Percentiles rank a stretch among this genome's conserved stretches.
phyloP scores from a whole-genome alignment of 2,329 filamentous ascomycete genomes.

The Cordyceps tenuipes region DNA sequence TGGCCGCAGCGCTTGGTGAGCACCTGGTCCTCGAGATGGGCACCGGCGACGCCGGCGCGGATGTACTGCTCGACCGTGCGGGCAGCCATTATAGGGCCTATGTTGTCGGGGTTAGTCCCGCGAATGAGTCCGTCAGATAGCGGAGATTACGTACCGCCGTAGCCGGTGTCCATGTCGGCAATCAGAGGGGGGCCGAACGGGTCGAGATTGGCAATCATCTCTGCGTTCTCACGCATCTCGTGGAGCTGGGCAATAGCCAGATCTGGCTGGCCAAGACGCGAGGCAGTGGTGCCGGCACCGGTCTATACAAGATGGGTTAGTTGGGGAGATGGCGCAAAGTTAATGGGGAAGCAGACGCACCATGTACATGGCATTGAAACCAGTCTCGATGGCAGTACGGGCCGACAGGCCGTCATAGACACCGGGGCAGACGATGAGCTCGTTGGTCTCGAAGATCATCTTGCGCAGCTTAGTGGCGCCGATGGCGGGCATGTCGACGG shows the following conservation, averaged over 20 bases:
- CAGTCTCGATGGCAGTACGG: conserved; percentile 50
- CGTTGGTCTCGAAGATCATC: conserved; percentile 30
- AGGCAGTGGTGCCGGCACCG: conserved; percentile 54
- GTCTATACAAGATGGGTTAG: conserved; percentile 32
- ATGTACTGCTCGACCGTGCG: conserved; percentile 45
- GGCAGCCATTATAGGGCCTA: conserved; percentile 41
- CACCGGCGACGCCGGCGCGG: conserved; percentile 46
- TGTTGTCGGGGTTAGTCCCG: neutral
- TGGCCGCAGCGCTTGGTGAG: conserved; percentile 58
- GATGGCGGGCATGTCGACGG: conserved; percentile 14
- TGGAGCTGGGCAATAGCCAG: conserved; percentile 53
- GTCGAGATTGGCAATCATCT: conserved; percentile 55
- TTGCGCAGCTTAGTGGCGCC: conserved; percentile 30
- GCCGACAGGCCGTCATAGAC: conserved; percentile 63
- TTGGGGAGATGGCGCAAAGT: neutral
- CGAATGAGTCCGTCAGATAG: neutral
- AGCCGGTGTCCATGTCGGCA: conserved; percentile 52
- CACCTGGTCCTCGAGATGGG: conserved; percentile 59
- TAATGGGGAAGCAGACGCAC: conserved; percentile 27
- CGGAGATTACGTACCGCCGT: conserved; percentile 33
- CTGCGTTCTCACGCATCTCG: conserved; percentile 55
- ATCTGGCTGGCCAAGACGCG: conserved; percentile 54
- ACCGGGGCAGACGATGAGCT: conserved; percentile 51
- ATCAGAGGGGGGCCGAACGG: conserved; percentile 48
- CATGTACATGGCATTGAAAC: conserved; percentile 61